Evolutionary conservation across 1,284 basidiomycete species (phyloP), one percentile per base, ranked within the genome.

Genomic region (Meripilus lineatus): DNA sequence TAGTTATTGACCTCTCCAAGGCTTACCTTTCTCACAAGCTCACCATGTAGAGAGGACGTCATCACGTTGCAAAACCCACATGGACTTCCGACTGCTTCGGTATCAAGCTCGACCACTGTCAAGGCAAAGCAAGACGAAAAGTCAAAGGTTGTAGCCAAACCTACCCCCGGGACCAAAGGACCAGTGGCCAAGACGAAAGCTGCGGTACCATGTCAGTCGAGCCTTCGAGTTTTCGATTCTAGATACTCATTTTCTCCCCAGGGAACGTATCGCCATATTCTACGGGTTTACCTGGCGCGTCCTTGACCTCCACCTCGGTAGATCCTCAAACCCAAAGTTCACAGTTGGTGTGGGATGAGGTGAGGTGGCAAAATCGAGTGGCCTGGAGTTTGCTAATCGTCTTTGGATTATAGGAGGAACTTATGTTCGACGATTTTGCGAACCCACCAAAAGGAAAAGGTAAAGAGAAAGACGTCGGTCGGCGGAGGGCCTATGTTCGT

Each of bases 181-280:
- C 49, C 67, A n/a, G 64, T 68, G n/a, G 48, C 69, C 26, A 77
- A 78, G 53, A 48, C 63, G 4, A 83, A 86, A 56, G 74, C 74
- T 21, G 55, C 71, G 10, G 69, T 77, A 5, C 84, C 88, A 50
- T 89, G 87, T 87, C 59, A 47, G 81, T 57, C 10, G 11, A 4
- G 45, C 25, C n/a, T 4, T 13, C 14, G 11, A 32, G 26, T 18
- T 21, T 32, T 46, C 23, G 23, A 14, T 17, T 35, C 30, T 39
- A 17, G 18, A 17, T 45, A 10, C n/a, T 44, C 10, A 40, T 34
- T 21, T 26, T n/a, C 33, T 26, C 28, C 17, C 3, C 54, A 88
- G 92, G 93, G 81, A 96, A 97, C 59, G 77, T 89, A 3, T 92
- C 92, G 3, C 89, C 91, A 4, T 93, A 89, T 59, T 93, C 92